These are phyloP conservation scores for Turritis glabra DNA, from an alignment of 345 rosid species.

Conservation along the genomic window DNA sequence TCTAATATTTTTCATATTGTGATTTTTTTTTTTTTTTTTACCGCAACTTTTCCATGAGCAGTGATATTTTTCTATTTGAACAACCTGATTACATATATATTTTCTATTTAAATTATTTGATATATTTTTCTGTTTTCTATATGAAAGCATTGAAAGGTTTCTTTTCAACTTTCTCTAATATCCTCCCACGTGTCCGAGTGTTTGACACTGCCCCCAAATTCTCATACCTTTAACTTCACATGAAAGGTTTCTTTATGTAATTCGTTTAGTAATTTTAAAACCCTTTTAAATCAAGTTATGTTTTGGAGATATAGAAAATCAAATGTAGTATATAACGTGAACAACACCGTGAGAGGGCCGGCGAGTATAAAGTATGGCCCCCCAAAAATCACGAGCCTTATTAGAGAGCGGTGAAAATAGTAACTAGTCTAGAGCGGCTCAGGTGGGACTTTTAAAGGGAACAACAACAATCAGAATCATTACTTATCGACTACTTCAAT, in stretches of 20 bases:
- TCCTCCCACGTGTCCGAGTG: slow-evolving; percentile 2
- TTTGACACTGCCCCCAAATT: not conserved
- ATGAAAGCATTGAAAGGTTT: not conserved
- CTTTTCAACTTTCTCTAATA: not conserved
- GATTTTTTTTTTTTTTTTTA: not conserved
- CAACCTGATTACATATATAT: too few relatives aligned
- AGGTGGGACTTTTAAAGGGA: not conserved
- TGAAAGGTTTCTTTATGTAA: not conserved
- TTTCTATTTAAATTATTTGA: not conserved
- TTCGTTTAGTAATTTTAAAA: not conserved
- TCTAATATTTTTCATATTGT: not conserved
- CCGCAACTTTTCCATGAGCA: not conserved
- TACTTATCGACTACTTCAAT: slow-evolving; percentile 69
- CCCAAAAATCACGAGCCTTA: slow-evolving; percentile 30
- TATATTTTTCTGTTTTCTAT: not conserved
- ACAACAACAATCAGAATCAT: slow-evolving; percentile 15
- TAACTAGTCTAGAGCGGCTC: not conserved
- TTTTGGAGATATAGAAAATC: not conserved
- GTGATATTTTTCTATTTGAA: not conserved
- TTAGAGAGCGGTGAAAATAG: not conserved
- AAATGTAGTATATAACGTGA: slow-evolving; percentile 12
- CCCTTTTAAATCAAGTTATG: not conserved
- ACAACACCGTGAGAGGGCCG: slow-evolving; percentile 18
- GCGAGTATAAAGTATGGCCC: slow-evolving; percentile 11
- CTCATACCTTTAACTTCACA: not conserved